phyloP scores from a whole-genome alignment of 2,329 filamentous ascomycete species.

The Graphilbum fragrans region DNA sequence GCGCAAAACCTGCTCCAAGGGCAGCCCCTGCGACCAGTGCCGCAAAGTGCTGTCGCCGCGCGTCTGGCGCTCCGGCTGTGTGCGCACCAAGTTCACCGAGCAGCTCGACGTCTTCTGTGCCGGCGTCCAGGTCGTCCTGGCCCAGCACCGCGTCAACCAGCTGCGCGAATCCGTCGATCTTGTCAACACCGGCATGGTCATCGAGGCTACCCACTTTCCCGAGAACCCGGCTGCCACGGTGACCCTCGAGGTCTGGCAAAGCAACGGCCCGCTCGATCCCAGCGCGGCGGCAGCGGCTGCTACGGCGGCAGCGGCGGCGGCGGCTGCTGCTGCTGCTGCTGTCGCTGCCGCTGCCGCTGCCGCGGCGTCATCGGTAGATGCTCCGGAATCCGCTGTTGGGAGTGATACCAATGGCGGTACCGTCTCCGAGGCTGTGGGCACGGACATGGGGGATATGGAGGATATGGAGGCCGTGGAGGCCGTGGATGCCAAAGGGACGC shows the following conservation, averaged over 20 bases:
- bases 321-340: conserved; percentile 1
- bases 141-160: conserved; percentile 45
- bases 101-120: conserved; percentile 52
- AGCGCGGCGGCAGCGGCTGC: conserved; percentile 10
- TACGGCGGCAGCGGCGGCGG: conserved; percentile 3
- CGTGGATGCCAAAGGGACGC: neutral
- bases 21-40: conserved; percentile 50
- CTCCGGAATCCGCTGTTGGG: too few species aligned
- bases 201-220: conserved; percentile 50
- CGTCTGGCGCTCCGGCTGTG: conserved; percentile 53
- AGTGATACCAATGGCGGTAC: too few species aligned
- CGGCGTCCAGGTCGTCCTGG: conserved; percentile 49
- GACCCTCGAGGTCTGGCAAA: conserved; percentile 29
- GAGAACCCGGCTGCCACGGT: conserved; percentile 21
- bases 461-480: neutral
- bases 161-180: conserved; percentile 39
- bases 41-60: conserved; percentile 50
- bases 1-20: conserved; percentile 54
- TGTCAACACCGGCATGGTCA: conserved; percentile 32
- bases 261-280: conserved; percentile 17
- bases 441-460: too few species aligned
- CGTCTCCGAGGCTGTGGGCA: too few species aligned
- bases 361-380: conserved; percentile 1
- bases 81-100: conserved; percentile 49
- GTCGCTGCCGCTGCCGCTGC: neutral